These are phyloP conservation scores for Heliosperma pusillum DNA, from an alignment of 148 eudicot genomes.

Conservation along the genomic window DNA sequence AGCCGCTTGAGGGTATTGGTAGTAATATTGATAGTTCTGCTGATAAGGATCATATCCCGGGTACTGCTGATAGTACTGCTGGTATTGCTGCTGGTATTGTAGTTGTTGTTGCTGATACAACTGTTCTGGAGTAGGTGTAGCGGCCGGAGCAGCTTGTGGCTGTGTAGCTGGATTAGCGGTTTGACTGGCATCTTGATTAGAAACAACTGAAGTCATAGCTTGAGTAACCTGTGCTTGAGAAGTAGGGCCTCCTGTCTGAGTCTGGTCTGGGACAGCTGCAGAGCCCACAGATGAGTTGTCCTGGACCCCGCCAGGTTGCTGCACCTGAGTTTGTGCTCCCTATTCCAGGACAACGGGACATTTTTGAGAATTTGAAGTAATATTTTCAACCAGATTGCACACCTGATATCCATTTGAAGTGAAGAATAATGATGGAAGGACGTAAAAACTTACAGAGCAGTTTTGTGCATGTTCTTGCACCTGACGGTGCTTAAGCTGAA, in stretches of 20 bases:
- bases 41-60: constrained; percentile 54
- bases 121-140: constrained; percentile 64
- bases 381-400: not conserved
- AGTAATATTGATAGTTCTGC: constrained; percentile 47
- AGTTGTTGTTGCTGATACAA: constrained; percentile 75
- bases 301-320: constrained; percentile 38
- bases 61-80: constrained; percentile 61
- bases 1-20: constrained; percentile 23
- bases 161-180: constrained; percentile 41
- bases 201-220: constrained; percentile 34
- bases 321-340: constrained; percentile 64
- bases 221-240: constrained; percentile 53
- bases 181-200: constrained; percentile 44
- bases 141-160: constrained; percentile 42
- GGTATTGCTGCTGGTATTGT: constrained; percentile 60
- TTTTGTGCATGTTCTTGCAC: constrained; percentile 89
- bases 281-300: constrained; percentile 27
- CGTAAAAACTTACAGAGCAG: constrained; percentile 57
- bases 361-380: not conserved
- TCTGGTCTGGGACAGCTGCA: constrained; percentile 36
- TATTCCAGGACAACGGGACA: constrained; percentile 16
- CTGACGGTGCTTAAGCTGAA: constrained; percentile 88
- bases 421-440: not conserved
- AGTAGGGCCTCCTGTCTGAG: constrained; percentile 38
- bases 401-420: not conserved